These are phyloP conservation scores for Starmerella potacharoeniae DNA, from an alignment of 805 yeast species.

Conservation along the genomic window DNA sequence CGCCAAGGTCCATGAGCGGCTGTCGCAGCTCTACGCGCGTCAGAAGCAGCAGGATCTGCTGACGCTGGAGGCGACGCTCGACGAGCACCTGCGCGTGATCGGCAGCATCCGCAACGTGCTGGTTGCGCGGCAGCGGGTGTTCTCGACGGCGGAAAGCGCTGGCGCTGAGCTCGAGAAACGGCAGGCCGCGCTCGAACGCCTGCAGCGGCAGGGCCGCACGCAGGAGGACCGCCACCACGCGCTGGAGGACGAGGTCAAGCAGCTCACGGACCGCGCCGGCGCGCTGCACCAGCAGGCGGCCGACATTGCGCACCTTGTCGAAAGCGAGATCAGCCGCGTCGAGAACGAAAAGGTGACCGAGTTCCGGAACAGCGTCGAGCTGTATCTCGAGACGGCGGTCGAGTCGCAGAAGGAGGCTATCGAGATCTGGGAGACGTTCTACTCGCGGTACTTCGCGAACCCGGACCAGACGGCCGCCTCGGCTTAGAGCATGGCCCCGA, in stretches of 20 bases:
- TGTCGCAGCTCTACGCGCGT: conserved; percentile 64
- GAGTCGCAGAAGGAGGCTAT: conserved; percentile 81
- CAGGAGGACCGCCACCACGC: conserved; percentile 52
- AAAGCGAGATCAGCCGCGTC: conserved; percentile 52
- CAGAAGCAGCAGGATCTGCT: conserved; percentile 74
- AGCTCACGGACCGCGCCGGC: conserved; percentile 42
- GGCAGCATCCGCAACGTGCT: conserved; percentile 65
- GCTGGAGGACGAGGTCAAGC: conserved; percentile 48
- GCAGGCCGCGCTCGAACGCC: conserved; percentile 37
- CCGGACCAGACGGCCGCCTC: background rate
- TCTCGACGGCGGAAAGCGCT: conserved; percentile 35
- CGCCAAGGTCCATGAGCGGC: conserved; percentile 56
- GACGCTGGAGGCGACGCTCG: conserved; percentile 75
- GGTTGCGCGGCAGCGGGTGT: conserved; percentile 54
- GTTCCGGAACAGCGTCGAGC: conserved; percentile 79
- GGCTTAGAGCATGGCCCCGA: too few relatives aligned
- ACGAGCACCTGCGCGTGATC: conserved; percentile 71
- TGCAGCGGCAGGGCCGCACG: conserved; percentile 36
- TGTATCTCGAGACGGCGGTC: conserved; percentile 77
- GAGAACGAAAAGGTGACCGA: conserved; percentile 70
- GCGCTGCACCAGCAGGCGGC: conserved; percentile 49
- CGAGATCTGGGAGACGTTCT: conserved; percentile 46
- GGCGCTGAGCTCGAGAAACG: conserved; percentile 41
- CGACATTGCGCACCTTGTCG: conserved; percentile 54
- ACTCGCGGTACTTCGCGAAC: conserved; percentile 27